phyloP scores from a whole-genome alignment of 306 rosid genomes.

The Fragaria nilgerrensis region DNA sequence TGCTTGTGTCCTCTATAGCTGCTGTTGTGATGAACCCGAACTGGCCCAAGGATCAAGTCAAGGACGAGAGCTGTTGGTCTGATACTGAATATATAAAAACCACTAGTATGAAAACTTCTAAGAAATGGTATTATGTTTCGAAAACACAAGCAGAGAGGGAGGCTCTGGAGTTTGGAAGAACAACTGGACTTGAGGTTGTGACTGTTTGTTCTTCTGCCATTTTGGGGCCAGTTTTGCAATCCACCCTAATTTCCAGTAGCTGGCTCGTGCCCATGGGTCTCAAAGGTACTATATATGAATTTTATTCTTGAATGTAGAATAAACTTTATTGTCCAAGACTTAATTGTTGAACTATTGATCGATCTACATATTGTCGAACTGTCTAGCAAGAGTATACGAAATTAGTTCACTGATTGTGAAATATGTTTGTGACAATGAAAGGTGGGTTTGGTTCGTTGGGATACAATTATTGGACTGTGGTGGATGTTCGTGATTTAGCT shows the following conservation, averaged over 20 bases:
- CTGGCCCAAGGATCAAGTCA: constrained; percentile 28
- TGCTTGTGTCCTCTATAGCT: constrained; percentile 27
- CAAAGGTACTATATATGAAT: constrained; percentile 32
- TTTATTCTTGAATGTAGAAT: background rate
- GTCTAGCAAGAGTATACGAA: background rate
- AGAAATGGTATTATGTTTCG: constrained; percentile 62
- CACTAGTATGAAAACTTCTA: background rate
- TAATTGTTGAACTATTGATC: too few relatives aligned
- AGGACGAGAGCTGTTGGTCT: constrained; percentile 40
- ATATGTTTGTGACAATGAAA: background rate
- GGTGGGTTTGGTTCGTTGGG: constrained; percentile 32
- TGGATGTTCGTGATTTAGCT: constrained; percentile 52
- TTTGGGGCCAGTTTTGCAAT: constrained; percentile 51
- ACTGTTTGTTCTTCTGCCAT: constrained; percentile 47
- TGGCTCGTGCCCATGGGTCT: constrained; percentile 30
- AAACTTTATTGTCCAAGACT: background rate
- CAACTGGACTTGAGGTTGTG: constrained; percentile 45
- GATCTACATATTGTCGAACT: background rate
- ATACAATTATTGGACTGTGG: constrained; percentile 25
- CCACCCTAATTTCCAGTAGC: constrained; percentile 48
- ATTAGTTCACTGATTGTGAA: background rate
- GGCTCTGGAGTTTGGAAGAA: constrained; percentile 50
- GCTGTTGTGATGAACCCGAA: constrained; percentile 25
- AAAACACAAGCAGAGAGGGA: constrained; percentile 68
- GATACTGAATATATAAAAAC: constrained; percentile 27